Conservation (phyloP, 495 filamentous ascomycete species). For the Pyrenopolyporus hunteri region DNA sequence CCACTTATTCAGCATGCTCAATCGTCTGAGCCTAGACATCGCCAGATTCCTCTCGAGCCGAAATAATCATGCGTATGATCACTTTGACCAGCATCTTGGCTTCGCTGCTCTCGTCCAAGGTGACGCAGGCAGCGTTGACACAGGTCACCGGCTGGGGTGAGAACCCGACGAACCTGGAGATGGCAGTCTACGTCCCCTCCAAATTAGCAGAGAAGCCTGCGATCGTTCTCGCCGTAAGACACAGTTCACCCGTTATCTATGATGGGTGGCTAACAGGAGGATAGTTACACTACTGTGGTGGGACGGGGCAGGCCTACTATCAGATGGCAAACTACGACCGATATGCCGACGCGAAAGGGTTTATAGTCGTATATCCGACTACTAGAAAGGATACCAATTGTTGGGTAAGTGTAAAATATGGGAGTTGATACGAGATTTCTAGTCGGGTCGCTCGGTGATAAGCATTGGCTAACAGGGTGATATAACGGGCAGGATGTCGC, state of each 20-base stretch:
- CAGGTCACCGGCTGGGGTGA: conserved; percentile 39
- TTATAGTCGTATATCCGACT: conserved; percentile 55
- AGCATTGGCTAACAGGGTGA: conserved; percentile 45
- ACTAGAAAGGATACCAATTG: conserved; percentile 51
- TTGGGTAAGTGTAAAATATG: conserved; percentile 51
- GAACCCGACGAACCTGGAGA: conserved; percentile 51
- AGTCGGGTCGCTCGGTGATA: neutral
- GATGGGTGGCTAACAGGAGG: neutral
- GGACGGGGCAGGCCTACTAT: conserved; percentile 51
- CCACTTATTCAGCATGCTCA: neutral
- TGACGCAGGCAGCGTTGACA: conserved; percentile 27
- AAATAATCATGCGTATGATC: conserved; percentile 9
- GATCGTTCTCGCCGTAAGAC: conserved; percentile 48
- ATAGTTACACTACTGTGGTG: conserved; percentile 50
- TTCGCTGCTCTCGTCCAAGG: conserved; percentile 8
- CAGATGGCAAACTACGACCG: conserved; percentile 45
- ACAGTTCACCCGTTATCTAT: no score
- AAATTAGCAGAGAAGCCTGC: conserved; percentile 47
- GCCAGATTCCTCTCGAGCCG: neutral
- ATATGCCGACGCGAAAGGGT: conserved; percentile 51
- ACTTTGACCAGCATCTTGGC: conserved; percentile 2
- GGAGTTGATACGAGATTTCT: neutral
- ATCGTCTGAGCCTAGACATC: neutral
- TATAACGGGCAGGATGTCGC: conserved; percentile 49
- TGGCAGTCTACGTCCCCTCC: conserved; percentile 47